These are phyloP conservation scores for Cinnamomum micranthum DNA, from an alignment of 164 flowering plant genomes.

Conservation along the genomic window DNA sequence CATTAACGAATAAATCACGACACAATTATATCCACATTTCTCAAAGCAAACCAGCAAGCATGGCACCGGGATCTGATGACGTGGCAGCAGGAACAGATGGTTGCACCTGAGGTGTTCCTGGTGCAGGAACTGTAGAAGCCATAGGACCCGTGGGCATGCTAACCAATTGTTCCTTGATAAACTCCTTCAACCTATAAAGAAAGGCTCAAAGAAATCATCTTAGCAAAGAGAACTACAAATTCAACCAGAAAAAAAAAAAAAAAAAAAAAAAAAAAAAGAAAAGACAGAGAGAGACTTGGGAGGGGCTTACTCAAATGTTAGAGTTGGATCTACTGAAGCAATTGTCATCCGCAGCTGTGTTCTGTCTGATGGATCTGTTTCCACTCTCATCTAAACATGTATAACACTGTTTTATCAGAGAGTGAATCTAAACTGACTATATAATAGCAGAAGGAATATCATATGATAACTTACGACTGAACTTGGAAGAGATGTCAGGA, in stretches of 20 bases:
- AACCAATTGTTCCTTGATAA: slow-evolving; percentile 81
- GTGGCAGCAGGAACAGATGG: slow-evolving; percentile 36
- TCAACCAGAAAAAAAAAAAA: background rate
- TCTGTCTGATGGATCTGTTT: slow-evolving; percentile 98
- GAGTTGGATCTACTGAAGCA: slow-evolving; percentile 81
- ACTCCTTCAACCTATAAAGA: slow-evolving; percentile 83
- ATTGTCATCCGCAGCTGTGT: slow-evolving; percentile 96
- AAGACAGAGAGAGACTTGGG: background rate
- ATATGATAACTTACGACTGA: too few species aligned
- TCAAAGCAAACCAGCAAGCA: slow-evolving; percentile 87
- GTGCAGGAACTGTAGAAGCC: slow-evolving; percentile 35
- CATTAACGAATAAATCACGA: slow-evolving; percentile 36
- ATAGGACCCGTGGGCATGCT: slow-evolving; percentile 41
- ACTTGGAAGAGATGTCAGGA: background rate
- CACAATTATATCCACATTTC: background rate
- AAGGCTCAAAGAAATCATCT: slow-evolving; percentile 9
- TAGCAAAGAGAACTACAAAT: background rate
- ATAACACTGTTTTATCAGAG: slow-evolving; percentile 6
- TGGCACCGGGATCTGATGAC: slow-evolving; percentile 75
- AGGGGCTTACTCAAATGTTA: slow-evolving; percentile 78
- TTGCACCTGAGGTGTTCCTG: slow-evolving; percentile 37
- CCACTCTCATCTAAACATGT: slow-evolving; percentile 68
- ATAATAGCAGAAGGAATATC: background rate
- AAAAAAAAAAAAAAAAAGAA: too few species aligned
- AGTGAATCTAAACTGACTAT: background rate